Conservation (phyloP, 2,329 filamentous ascomycete genomes). For the Colletotrichum falcatum region DNA sequence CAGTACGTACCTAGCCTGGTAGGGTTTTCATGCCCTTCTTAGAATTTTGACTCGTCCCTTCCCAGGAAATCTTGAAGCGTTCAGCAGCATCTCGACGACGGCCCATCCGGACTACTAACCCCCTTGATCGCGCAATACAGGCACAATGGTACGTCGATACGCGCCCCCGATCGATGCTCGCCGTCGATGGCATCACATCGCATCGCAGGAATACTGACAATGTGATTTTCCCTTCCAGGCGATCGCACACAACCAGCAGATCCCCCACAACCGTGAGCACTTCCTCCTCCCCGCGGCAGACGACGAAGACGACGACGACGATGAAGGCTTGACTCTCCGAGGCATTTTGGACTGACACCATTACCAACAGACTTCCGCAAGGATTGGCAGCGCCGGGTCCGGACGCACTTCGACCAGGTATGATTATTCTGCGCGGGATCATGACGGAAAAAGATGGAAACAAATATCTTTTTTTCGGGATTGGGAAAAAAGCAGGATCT, state of each 20-base stretch:
- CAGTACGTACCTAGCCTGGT: constrained; percentile 44
- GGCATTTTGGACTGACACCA: constrained; percentile 53
- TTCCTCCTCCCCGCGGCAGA: constrained; percentile 41
- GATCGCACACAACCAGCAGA: constrained; percentile 99
- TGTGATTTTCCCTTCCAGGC: constrained; percentile 55
- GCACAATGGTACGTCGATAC: constrained; percentile 62
- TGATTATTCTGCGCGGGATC: constrained; percentile 46
- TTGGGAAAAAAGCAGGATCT: constrained; percentile 33
- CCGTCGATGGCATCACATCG: constrained; percentile 9
- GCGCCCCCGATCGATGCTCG: constrained; percentile 13
- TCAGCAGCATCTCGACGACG: constrained; percentile 40
- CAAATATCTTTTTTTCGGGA: constrained; percentile 41
- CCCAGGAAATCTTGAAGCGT: constrained; percentile 47
- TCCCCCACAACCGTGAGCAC: constrained; percentile 90
- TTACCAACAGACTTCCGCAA: constrained; percentile 87
- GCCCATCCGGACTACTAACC: constrained; percentile 43
- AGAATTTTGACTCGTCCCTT: constrained; percentile 52
- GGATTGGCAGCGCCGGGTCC: constrained; percentile 99
- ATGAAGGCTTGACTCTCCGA: constrained; percentile 32
- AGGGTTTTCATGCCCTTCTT: constrained; percentile 59
- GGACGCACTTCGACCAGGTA: constrained; percentile 99
- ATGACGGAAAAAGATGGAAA: constrained; percentile 23
- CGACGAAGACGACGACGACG: constrained; percentile 46
- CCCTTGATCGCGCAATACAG: constrained; percentile 61
- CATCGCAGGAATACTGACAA: constrained; percentile 31